phyloP scores from a whole-genome alignment of 805 yeast species.

The Suhomyces xylopsoci region DNA sequence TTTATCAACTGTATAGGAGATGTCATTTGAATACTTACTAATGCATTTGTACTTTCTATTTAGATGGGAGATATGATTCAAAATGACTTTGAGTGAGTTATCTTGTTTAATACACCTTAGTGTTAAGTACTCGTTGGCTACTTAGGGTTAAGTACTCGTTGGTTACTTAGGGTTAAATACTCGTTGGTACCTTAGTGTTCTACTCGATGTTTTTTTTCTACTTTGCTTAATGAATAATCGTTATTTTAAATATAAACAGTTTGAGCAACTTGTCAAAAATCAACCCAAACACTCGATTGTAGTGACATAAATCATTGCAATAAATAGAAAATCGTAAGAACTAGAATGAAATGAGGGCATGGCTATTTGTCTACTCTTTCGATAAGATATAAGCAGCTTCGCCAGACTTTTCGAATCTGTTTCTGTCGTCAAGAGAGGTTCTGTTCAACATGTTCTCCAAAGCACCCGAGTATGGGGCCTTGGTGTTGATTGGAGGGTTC shows the following conservation, averaged over 20 bases:
- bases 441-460: constrained; percentile 43
- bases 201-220: too few species aligned
- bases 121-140: too few species aligned
- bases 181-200: too few species aligned
- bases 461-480: constrained; percentile 41
- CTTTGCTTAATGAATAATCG: too few species aligned
- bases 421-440: constrained; percentile 32
- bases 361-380: constrained; percentile 11
- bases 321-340: background rate
- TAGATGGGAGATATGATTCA: too few species aligned
- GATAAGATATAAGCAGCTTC: constrained; percentile 33
- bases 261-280: constrained; percentile 1
- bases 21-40: too few species aligned
- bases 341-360: background rate
- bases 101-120: too few species aligned
- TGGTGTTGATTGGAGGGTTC: constrained; percentile 32
- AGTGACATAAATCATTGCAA: constrained; percentile 1
- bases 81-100: too few species aligned
- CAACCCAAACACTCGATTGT: background rate
- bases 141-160: too few species aligned
- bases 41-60: too few species aligned
- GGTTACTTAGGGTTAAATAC: too few species aligned
- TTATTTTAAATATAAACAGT: background rate
- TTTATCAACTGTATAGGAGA: too few species aligned
- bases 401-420: constrained; percentile 34